These are phyloP conservation scores for Cryptococcus floricola DNA, from an alignment of 1,284 basidiomycete species.

Conservation along the genomic window DNA sequence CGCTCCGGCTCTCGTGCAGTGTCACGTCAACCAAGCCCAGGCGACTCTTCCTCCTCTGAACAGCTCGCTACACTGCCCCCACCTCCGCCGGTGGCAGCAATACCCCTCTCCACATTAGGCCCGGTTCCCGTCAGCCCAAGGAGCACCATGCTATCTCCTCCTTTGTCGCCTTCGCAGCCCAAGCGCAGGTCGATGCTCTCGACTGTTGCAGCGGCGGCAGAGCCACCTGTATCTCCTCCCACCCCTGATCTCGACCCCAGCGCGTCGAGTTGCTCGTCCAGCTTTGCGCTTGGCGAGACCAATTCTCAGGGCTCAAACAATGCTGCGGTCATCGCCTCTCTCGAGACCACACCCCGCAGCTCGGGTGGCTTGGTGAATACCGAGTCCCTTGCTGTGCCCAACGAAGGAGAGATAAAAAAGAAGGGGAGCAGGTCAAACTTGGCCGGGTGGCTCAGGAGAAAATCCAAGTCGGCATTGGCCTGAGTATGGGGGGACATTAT, in stretches of 20 bases:
- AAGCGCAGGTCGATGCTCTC: neutral
- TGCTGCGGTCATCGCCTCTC: neutral
- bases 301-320: conserved; percentile 5
- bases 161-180: neutral
- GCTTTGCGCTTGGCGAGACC: conserved; percentile 10
- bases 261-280: conserved; percentile 8
- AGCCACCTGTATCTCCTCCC: conserved; percentile 14
- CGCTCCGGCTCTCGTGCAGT: too few species aligned
- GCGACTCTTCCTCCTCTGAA: neutral
- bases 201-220: neutral
- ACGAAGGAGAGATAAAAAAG: neutral
- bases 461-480: neutral
- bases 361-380: neutral
- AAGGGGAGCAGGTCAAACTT: conserved; percentile 1
- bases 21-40: neutral
- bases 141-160: neutral
- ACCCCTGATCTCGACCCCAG: conserved; percentile 34
- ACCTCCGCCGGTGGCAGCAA: neutral
- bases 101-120: too few species aligned
- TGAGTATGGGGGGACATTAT: neutral
- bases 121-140: neutral
- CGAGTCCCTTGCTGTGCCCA: neutral
- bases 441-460: neutral
- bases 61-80: neutral
- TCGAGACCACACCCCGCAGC: neutral